A percentile compares a stretch with the other conserved stretches of the same genome.
Evolutionary conservation across 768 basidiomycete genomes (phyloP).

Genomic region (Butyriboletus loyo): DNA sequence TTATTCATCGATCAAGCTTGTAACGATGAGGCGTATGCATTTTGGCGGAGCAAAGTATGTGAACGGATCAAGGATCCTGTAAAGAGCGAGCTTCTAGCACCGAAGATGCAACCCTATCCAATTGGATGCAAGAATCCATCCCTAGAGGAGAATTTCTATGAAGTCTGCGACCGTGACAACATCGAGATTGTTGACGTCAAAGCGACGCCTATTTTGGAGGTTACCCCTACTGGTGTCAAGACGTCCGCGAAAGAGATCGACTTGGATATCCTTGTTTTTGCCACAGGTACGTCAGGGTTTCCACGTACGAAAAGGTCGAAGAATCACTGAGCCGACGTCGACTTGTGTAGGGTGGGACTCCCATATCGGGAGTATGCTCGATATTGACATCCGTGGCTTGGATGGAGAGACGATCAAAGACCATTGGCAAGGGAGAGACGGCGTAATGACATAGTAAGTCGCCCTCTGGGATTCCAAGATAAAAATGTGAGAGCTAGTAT

Average conservation of each 20-base stretch:
- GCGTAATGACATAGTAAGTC: slow-evolving; percentile 7
- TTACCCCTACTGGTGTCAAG: slow-evolving; percentile 4
- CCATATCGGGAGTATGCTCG: neutral
- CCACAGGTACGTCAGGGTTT: slow-evolving; percentile 1
- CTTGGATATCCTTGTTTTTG: slow-evolving; percentile 6
- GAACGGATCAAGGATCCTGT: slow-evolving; percentile 7
- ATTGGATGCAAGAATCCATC: slow-evolving; percentile 8
- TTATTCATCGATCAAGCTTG: neutral
- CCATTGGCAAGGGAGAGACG: slow-evolving; percentile 7
- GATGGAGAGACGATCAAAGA: slow-evolving; percentile 4
- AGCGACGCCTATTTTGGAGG: slow-evolving; percentile 6
- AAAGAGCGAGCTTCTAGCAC: slow-evolving; percentile 10
- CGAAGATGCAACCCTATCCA: slow-evolving; percentile 1
- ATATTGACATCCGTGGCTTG: slow-evolving; percentile 7
- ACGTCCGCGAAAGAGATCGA: slow-evolving; percentile 2
- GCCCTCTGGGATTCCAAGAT: neutral
- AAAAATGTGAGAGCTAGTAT: too few species aligned
- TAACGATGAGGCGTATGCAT: slow-evolving; percentile 7
- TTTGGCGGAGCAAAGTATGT: slow-evolving; percentile 9
- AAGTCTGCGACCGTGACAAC: slow-evolving; percentile 8
- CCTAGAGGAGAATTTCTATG: slow-evolving; percentile 8
- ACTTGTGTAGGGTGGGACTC: slow-evolving; percentile 2
- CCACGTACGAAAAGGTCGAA: neutral
- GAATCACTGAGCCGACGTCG: neutral
- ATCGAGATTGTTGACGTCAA: slow-evolving; percentile 11